Evolutionary conservation across 2,329 filamentous ascomycete genomes (phyloP), one percentile per base, ranked within the genome.

Genomic region (Calonectria naviculata): DNA sequence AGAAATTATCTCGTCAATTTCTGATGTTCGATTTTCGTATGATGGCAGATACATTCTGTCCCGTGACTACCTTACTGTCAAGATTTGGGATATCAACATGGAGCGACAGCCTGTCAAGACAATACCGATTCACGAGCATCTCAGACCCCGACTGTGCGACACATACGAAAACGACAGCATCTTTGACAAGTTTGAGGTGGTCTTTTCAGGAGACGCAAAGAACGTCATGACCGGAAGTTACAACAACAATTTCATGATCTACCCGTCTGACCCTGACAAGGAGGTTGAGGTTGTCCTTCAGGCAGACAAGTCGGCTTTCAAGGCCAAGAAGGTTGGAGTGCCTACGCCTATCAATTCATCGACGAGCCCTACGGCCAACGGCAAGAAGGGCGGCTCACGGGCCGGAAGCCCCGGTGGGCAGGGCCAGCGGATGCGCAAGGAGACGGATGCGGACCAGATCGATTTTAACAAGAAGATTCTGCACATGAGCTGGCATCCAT

Each of bases 191-290:
- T 99, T 99, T 76, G 97, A 99, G 85, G 97, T 99, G 47, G 96
- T 98, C 64, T 99, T 99, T 86, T 98, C 96, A 2, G 97, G 97
- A 28, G 96, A 98, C 83, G 95, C 95, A 44, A 97, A 98, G 89
- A 98, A 99, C 79, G 97, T 98, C 76, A 99, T 99, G 97, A 99
- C 97, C 7, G 97, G 97, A 78, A 98, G 95, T 82, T 99, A 99
- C 88, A 99, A 99, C 89, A 99, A 99, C 87, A 99, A 99, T 87
- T 98, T 99, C 88, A 99, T 99, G 97, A 99, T 99, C 81, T 99
- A 98, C 83, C 97, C 97, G 5, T 97, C 95, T 29, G 96, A 98
- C 80, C 94, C 95, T 8, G 94, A 96, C 76, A 97, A 97, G 86
- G 97, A 99, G 82, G 96, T 96, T 4, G 97, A 99, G 84, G 95